phyloP scores from a whole-genome alignment of 108 stramenopile genomes.

The Nitzschia inconspicua region DNA sequence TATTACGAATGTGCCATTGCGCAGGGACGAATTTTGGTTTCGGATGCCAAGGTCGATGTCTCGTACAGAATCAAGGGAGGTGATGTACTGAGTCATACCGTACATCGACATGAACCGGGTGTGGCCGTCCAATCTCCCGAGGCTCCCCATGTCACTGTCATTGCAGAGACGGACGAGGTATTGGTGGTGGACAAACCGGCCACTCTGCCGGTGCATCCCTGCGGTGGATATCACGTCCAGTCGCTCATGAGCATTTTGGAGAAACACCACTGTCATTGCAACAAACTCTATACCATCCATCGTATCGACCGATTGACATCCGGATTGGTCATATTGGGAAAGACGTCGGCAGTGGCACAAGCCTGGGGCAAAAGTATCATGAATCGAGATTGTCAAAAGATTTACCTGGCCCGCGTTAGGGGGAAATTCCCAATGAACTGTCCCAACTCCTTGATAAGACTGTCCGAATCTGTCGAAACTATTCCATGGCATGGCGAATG shows the following conservation, averaged over 20 bases:
- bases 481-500: slow-evolving; percentile 40
- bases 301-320: slow-evolving; percentile 80
- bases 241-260: slow-evolving; percentile 72
- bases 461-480: neutral
- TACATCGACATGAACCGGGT: slow-evolving; percentile 88
- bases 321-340: slow-evolving; percentile 69
- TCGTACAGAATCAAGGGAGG: slow-evolving; percentile 51
- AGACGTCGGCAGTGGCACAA: slow-evolving; percentile 53
- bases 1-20: slow-evolving; percentile 73
- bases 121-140: slow-evolving; percentile 36
- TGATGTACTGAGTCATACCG: slow-evolving; percentile 70
- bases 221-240: slow-evolving; percentile 88
- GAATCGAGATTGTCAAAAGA: slow-evolving; percentile 67
- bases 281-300: slow-evolving; percentile 69
- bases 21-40: slow-evolving; percentile 73
- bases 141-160: slow-evolving; percentile 14
- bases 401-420: slow-evolving; percentile 71
- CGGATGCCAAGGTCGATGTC: slow-evolving; percentile 45
- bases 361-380: slow-evolving; percentile 61
- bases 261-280: slow-evolving; percentile 22
- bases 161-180: slow-evolving; percentile 56
- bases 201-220: slow-evolving; percentile 91
- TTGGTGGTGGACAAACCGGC: slow-evolving; percentile 89
- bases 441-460: too few relatives aligned
- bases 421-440: slow-evolving; percentile 64